Percentiles rank a stretch among this genome's conserved stretches.
These are phyloP conservation scores for Stachybotrys chartarum DNA, from an alignment of 2,329 filamentous ascomycete genomes.

Conservation along the genomic window DNA sequence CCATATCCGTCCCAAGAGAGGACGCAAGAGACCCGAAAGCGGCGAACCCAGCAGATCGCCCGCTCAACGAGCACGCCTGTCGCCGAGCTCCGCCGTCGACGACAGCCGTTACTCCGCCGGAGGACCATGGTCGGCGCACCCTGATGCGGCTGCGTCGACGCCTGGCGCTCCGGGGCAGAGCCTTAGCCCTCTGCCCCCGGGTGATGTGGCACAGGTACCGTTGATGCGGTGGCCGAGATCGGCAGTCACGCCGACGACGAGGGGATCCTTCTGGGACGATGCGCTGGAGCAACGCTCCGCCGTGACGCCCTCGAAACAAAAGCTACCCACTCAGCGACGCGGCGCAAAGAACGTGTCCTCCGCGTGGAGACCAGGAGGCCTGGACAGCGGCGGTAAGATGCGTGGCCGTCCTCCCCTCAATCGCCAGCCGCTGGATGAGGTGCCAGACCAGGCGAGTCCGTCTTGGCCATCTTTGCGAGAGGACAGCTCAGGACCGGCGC, in stretches of 20 bases:
- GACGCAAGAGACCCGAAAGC: slow-evolving; percentile 57
- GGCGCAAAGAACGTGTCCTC: slow-evolving; percentile 83
- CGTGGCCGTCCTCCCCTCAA: slow-evolving; percentile 75
- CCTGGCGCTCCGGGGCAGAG: neutral
- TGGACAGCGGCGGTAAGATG: slow-evolving; percentile 59
- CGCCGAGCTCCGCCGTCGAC: slow-evolving; percentile 40
- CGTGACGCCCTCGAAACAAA: slow-evolving; percentile 56
- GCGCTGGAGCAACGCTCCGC: slow-evolving; percentile 61
- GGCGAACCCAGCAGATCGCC: slow-evolving; percentile 42
- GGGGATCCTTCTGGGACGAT: slow-evolving; percentile 47
- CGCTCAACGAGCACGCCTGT: slow-evolving; percentile 55
- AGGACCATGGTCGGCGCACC: slow-evolving; percentile 42
- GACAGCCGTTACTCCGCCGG: slow-evolving; percentile 23
- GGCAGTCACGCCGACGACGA: slow-evolving; percentile 61
- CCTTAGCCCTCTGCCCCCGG: slow-evolving; percentile 1
- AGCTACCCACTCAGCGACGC: slow-evolving; percentile 47
- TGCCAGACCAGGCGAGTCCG: slow-evolving; percentile 59
- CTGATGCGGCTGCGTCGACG: slow-evolving; percentile 22
- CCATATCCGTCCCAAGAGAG: slow-evolving; percentile 59
- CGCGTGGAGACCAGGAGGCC: slow-evolving; percentile 69
- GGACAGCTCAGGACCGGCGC: neutral
- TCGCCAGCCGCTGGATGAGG: slow-evolving; percentile 49
- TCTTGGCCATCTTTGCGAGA: slow-evolving; percentile 26
- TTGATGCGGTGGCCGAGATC: slow-evolving; percentile 69
- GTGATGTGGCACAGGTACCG: slow-evolving; percentile 46